Base-by-base conservation (phyloP, 2,329 filamentous ascomycete genomes). In the Dryadomyces quercus-mongolicae region DNA sequence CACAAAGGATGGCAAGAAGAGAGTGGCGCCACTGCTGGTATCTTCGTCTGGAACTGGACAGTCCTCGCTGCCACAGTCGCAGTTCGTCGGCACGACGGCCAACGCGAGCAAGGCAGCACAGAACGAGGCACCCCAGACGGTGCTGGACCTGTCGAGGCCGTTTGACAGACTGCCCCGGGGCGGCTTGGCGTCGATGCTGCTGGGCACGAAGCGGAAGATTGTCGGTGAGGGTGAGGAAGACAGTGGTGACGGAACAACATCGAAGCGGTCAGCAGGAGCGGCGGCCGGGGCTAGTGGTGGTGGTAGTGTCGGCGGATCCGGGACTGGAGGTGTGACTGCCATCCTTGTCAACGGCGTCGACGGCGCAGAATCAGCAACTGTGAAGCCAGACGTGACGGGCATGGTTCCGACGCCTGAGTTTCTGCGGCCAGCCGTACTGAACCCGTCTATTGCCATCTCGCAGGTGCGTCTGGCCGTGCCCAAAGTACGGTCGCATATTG, bases 1-100 rank as follows among this genome's bases (percentile, higher is more conserved):
- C 57, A 95, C 89, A 0, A 97, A 96, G 66, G 92, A 98, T 60
- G 93, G 93, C 34, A 97, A 93, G 71, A 98, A 98, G 71, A 81
- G 93, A 54, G 92, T 98, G 54, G 88, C 90, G 4, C 93, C 93
- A 1, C 75, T 98, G 59, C 76, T 98, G 13, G 88, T 98, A 7
- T 95, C 92, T 0, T 90, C 89, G 0, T 92, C 91, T 9, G 89
- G 88, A 2, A 87, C 85, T 1, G 88, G 88, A 12, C 84, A 91
- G 63, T 94, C 91, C 0, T 95, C 91, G 16, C 72, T 96, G 13
- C 92, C 92, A 1, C 88, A 95, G 64, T 86, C 90, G 21, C 88
- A 94, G 63, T 74, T 97, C 6, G 85, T 96, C 58, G 88, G 89
- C 40, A 52, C 55, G 3, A 50, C 55, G 4, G 82, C 88, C 13